phyloP scores from a whole-genome alignment of 805 yeast genomes.

The Candida krabiensis region DNA sequence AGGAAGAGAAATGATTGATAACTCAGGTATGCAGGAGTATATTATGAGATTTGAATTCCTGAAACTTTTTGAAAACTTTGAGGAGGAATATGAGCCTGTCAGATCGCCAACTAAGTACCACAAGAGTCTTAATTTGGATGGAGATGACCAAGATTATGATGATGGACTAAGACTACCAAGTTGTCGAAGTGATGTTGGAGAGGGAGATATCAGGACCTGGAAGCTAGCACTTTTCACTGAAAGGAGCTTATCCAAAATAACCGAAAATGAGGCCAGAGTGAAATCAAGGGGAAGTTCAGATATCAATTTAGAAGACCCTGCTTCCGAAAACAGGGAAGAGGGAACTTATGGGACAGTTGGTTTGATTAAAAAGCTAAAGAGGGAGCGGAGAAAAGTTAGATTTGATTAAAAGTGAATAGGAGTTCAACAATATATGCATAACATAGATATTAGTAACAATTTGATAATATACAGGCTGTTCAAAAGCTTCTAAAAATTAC shows the following conservation, averaged over 20 bases:
- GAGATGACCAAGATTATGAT: conserved; percentile 13
- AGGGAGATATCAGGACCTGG: conserved; percentile 29
- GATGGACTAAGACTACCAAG: conserved; percentile 19
- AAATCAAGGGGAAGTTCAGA: conserved; percentile 10
- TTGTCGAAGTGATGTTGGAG: conserved; percentile 16
- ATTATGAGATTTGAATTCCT: conserved; percentile 52
- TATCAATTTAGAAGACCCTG: conserved; percentile 1
- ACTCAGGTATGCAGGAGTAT: conserved; percentile 56
- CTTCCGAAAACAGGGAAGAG: not conserved
- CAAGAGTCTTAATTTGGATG: conserved; percentile 7
- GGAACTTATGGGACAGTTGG: conserved; percentile 1
- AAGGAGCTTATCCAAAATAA: conserved; percentile 28
- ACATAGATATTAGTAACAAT: too few species aligned
- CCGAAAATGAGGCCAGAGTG: conserved; percentile 22
- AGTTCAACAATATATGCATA: conserved; percentile 1
- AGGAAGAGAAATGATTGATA: conserved; percentile 50
- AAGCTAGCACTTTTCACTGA: conserved; percentile 37
- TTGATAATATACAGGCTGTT: not conserved
- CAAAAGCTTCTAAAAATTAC: conserved; percentile 45
- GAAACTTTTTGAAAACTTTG: conserved; percentile 26
- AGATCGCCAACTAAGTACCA: conserved; percentile 24
- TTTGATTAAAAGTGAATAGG: too few species aligned
- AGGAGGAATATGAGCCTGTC: conserved; percentile 41
- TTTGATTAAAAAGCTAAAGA: conserved; percentile 17
- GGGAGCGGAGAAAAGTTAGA: conserved; percentile 18